phyloP scores from a whole-genome alignment of 352 stramenopile species.

The Pythium aphanidermatum region DNA sequence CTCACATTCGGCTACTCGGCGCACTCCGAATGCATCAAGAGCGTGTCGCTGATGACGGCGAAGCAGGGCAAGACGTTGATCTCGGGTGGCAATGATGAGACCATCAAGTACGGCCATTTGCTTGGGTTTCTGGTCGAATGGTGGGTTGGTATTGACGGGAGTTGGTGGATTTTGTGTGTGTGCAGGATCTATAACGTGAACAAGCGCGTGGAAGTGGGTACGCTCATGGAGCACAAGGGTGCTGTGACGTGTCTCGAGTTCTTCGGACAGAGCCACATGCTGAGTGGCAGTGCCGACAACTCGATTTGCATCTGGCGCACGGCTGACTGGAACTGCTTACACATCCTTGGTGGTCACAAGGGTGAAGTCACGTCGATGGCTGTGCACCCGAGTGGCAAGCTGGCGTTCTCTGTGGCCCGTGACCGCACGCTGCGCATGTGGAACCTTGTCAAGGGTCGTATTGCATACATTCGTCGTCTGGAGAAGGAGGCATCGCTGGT shows the following conservation, averaged over 20 bases:
- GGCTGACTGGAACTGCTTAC: constrained; percentile 86
- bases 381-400: constrained; percentile 83
- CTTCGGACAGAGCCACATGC: constrained; percentile 80
- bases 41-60: constrained; percentile 69
- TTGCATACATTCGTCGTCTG: constrained; percentile 81
- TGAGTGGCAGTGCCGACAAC: constrained; percentile 84
- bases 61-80: constrained; percentile 80
- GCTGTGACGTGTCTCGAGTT: constrained; percentile 85
- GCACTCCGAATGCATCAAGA: constrained; percentile 84
- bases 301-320: constrained; percentile 89
- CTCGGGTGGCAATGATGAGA: constrained; percentile 78
- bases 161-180: constrained; percentile 7
- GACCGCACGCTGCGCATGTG: constrained; percentile 87
- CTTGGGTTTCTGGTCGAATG: too few relatives aligned
- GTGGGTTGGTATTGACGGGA: too few relatives aligned
- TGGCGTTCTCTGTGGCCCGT: constrained; percentile 79
- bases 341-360: constrained; percentile 87
- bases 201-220: constrained; percentile 83
- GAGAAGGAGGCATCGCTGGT: constrained; percentile 76
- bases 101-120: constrained; percentile 73
- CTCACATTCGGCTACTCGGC: constrained; percentile 81
- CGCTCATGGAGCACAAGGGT: constrained; percentile 82
- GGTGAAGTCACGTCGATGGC: constrained; percentile 79
- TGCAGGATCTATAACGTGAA: constrained; percentile 85
- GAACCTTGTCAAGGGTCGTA: constrained; percentile 87